Evolutionary conservation across 2,329 filamentous ascomycete species (phyloP).

Genomic region (Byssochlamys sp.): DNA sequence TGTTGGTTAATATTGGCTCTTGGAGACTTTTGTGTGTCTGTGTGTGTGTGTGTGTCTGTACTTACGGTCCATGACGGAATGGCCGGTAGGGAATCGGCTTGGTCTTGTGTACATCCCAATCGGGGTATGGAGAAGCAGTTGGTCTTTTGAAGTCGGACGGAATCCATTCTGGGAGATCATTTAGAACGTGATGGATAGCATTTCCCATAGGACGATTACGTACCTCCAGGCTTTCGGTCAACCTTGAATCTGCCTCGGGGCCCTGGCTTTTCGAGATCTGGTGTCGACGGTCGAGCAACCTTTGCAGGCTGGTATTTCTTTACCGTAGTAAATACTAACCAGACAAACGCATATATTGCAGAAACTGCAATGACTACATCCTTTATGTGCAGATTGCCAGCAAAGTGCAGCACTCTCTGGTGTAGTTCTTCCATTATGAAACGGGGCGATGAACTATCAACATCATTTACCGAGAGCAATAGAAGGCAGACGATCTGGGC

Average conservation of each 20-base stretch:
- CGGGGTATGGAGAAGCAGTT: conserved; percentile 50
- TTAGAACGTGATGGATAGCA: background rate
- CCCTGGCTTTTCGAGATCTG: conserved; percentile 39
- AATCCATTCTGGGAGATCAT: conserved; percentile 40
- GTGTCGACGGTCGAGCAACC: conserved; percentile 18
- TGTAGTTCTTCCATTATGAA: conserved; percentile 1
- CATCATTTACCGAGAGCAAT: background rate
- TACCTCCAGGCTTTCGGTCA: conserved; percentile 41
- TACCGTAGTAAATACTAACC: conserved; percentile 15
- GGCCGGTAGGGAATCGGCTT: conserved; percentile 69
- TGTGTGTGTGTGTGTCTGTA: conserved; percentile 3
- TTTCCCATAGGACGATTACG: background rate
- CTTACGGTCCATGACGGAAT: conserved; percentile 61
- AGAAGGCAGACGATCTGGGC: background rate
- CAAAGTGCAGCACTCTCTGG: background rate
- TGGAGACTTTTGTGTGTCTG: background rate
- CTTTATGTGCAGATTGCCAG: conserved; percentile 9
- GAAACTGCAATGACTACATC: conserved; percentile 23
- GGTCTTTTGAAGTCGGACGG: conserved; percentile 53
- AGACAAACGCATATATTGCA: conserved; percentile 22
- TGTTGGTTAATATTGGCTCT: background rate
- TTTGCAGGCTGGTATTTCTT: conserved; percentile 17
- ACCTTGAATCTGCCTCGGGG: conserved; percentile 18
- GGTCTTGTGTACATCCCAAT: conserved; percentile 60
- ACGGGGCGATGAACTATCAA: background rate